Evolutionary conservation across 2,329 filamentous ascomycete species (phyloP), one percentile per base, ranked within the genome.

Genomic region (Ophiocordyceps camponoti-leonardi): DNA sequence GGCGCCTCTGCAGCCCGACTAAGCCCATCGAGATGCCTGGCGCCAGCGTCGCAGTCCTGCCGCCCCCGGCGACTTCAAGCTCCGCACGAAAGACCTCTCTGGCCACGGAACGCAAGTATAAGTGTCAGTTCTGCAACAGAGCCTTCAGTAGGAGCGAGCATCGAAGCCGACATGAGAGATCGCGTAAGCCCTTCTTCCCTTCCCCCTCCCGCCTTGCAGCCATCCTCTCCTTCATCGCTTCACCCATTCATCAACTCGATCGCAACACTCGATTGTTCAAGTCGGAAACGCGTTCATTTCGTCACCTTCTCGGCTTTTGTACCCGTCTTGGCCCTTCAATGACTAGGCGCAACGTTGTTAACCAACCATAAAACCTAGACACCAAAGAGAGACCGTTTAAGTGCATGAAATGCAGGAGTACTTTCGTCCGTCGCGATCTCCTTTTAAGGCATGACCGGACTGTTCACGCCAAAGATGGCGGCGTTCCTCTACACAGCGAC

Each of bases 381-480:
- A 98, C 92, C 52, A 98, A 98, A 68, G 92, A 96, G 67, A 82
- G 92, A 51, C 92, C 92, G 35, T 98, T 98, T 75, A 96, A 96
- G 65, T 98, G 92, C 67, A 75, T 86, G 71, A 98, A 98, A 70
- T 98, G 92, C 67, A 78, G 88, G 60, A 95, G 88, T 72, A 98
- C 92, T 50, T 98, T 98, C 62, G 92, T 98, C 57, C 86, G 92
- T 63, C 86, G 92, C 66, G 92, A 98, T 68, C 75, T 98, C 51
- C 80, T 98, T 45, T 79, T 98, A 54, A 84, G 92, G 63, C 92
- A 98, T 69, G 92, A 98, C 66, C 85, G 92, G 58, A 98, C 92
- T 52, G 92, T 98, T 52, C 92, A 98, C 67, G 92, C 92, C 50
- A 96, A 96, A 68, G 92, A 98, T 68, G 90, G 90, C 55, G 90